Percentiles rank a stretch among this genome's conserved stretches.
These are phyloP conservation scores for Bolboschoenoplectus hybrid DNA, from an alignment of 202 grass and related monocot genomes.

Conservation along the genomic window DNA sequence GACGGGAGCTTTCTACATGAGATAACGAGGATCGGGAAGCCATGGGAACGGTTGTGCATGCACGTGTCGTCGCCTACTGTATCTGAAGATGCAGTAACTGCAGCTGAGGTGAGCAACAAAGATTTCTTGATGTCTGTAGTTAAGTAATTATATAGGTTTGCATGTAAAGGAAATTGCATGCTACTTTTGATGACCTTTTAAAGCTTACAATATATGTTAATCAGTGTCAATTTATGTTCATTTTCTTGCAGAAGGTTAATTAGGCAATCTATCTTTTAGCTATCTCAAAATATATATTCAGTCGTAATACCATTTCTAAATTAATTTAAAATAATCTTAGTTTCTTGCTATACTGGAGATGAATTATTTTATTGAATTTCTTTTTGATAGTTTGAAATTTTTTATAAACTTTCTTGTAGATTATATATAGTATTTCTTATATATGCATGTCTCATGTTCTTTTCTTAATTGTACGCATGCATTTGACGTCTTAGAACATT, in stretches of 20 bases:
- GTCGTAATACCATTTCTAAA: neutral
- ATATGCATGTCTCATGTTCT: neutral
- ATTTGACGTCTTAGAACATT: neutral
- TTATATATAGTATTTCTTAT: neutral
- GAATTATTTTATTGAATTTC: neutral
- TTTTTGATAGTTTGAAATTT: neutral
- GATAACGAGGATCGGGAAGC: conserved; percentile 41
- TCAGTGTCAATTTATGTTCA: neutral
- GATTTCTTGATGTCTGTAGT: neutral
- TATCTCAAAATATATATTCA: neutral
- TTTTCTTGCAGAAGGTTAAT: neutral
- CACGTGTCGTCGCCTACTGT: conserved; percentile 54
- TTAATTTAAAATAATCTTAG: neutral
- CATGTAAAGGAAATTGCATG: neutral
- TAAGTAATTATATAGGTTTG: neutral
- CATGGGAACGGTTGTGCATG: conserved; percentile 58
- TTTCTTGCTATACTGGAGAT: neutral
- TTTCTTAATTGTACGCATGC: neutral
- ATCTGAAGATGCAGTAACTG: conserved; percentile 42
- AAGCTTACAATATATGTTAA: neutral
- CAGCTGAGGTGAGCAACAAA: conserved; percentile 44
- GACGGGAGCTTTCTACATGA: conserved; percentile 58
- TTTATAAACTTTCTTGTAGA: neutral
- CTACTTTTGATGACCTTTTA: neutral
- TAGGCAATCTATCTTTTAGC: neutral